phyloP scores from a whole-genome alignment of 345 rosid species.

The Rhodomyrtus tomentosa region DNA sequence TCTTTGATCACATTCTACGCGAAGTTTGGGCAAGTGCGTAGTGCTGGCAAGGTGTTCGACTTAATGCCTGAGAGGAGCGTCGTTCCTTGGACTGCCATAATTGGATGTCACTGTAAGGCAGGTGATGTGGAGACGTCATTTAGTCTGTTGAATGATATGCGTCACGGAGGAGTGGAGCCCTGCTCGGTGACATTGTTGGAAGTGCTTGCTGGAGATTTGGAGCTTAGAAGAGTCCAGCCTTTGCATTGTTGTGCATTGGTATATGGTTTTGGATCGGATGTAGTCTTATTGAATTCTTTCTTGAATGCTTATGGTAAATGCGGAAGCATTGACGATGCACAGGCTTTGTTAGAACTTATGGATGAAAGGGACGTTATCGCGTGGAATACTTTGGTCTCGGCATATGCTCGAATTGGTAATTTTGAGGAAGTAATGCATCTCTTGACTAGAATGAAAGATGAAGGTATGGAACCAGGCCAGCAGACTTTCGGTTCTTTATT shows the following conservation, averaged over 20 bases:
- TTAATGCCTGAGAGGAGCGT: slow-evolving; percentile 32
- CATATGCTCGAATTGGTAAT: slow-evolving; percentile 27
- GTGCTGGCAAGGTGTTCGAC: slow-evolving; percentile 42
- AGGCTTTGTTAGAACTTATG: slow-evolving; percentile 34
- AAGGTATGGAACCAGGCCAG: slow-evolving; percentile 31
- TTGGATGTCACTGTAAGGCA: slow-evolving; percentile 33
- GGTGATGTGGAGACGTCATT: slow-evolving; percentile 21
- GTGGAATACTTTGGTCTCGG: slow-evolving; percentile 43
- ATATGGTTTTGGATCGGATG: slow-evolving; percentile 30
- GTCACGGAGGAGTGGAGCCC: slow-evolving; percentile 25
- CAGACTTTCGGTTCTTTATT: slow-evolving; percentile 34
- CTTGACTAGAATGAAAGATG: slow-evolving; percentile 23
- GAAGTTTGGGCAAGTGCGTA: slow-evolving; percentile 4
- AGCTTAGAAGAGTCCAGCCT: slow-evolving; percentile 23
- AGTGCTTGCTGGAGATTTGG: slow-evolving; percentile 29
- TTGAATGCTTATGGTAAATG: slow-evolving; percentile 35
- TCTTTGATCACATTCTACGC: slow-evolving; percentile 39
- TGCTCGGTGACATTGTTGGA: slow-evolving; percentile 43
- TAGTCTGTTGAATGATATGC: slow-evolving; percentile 32
- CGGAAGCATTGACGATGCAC: slow-evolving; percentile 24
- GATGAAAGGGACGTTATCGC: slow-evolving; percentile 39
- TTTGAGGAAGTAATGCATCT: slow-evolving; percentile 26
- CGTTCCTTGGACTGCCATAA: slow-evolving; percentile 35
- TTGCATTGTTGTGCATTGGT: slow-evolving; percentile 32
- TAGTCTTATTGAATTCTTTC: slow-evolving; percentile 27